These are phyloP conservation scores for Cucurbita ficifolia DNA, from an alignment of 306 rosid species.

Conservation along the genomic window DNA sequence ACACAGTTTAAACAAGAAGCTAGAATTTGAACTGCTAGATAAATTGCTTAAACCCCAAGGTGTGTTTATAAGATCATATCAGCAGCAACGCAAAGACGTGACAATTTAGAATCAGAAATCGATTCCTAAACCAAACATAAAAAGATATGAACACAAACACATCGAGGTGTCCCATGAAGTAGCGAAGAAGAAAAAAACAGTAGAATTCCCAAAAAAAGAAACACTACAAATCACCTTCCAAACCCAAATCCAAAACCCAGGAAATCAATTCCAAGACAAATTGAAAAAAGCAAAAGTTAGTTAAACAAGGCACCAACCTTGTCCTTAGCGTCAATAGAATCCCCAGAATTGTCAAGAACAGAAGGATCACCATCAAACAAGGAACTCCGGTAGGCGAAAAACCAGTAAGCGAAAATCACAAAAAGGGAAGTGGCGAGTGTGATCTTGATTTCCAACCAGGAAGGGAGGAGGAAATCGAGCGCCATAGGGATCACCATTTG, in stretches of 20 bases:
- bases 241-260: background rate
- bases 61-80: background rate
- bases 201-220: background rate
- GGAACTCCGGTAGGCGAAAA: conserved; percentile 33
- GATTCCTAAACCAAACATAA: background rate
- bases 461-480: conserved; percentile 50
- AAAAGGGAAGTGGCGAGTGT: conserved; percentile 56
- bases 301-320: conserved; percentile 23
- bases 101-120: background rate
- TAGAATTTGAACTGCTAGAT: background rate
- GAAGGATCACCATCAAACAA: conserved; percentile 29
- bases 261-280: background rate
- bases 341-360: conserved; percentile 24
- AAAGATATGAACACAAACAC: background rate
- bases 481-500: conserved; percentile 29
- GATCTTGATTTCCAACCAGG: conserved; percentile 80
- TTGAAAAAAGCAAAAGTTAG: background rate
- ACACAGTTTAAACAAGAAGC: background rate
- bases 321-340: conserved; percentile 29
- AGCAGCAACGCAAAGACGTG: background rate
- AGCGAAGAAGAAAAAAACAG: background rate
- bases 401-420: conserved; percentile 46
- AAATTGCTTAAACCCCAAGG: background rate
- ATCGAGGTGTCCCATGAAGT: background rate
- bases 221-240: background rate